Conservation (phyloP, 116 monocot species). For the Iris pallida region DNA sequence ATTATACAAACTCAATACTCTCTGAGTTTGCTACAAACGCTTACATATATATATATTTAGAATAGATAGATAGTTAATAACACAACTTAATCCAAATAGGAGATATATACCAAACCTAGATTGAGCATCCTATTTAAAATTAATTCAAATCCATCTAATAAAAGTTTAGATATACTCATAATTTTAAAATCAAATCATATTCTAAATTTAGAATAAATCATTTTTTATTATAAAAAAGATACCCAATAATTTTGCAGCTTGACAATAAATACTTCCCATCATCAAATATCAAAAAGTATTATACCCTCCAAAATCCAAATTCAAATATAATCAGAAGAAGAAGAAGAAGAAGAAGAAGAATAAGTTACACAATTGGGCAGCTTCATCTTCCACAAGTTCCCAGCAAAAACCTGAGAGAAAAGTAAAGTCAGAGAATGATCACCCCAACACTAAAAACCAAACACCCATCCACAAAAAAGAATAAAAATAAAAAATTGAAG, state of each 20-base stretch:
- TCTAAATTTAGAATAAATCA: conserved; percentile 2
- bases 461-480: not conserved
- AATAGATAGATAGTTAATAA: too few species aligned
- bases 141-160: too few species aligned
- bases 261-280: not conserved
- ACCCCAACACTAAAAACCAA: not conserved
- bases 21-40: too few species aligned
- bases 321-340: not conserved
- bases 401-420: conserved; percentile 5
- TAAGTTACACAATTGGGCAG: conserved; percentile 2
- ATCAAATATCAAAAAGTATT: not conserved
- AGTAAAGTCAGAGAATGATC: not conserved
- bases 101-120: too few species aligned
- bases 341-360: conserved; percentile 1
- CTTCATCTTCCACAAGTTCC: conserved; percentile 7
- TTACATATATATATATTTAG: too few species aligned
- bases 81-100: too few species aligned
- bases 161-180: too few species aligned
- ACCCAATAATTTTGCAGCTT: not conserved
- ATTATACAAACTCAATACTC: too few species aligned
- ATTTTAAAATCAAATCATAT: not conserved
- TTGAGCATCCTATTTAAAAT: too few species aligned
- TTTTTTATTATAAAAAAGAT: too few species aligned
- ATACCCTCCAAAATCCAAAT: not conserved
- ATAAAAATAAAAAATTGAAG: not conserved